phyloP scores from a whole-genome alignment of 2,329 filamentous ascomycete genomes.

The Byssothecium circinans region DNA sequence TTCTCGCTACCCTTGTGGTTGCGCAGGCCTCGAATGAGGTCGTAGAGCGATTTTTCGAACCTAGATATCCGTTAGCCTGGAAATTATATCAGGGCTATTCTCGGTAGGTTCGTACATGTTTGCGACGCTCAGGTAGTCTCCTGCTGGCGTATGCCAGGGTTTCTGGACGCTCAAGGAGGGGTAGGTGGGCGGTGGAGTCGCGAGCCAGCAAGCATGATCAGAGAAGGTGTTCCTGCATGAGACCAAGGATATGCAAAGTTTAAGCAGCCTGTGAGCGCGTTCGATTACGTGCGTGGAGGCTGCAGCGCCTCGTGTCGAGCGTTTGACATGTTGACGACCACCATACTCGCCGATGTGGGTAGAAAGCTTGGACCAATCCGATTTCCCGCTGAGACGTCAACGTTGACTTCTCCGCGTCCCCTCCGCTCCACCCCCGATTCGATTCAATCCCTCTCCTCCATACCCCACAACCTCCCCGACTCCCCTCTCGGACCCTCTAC shows the following conservation, averaged over 20 bases:
- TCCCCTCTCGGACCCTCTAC: neutral
- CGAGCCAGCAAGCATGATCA: constrained; percentile 39
- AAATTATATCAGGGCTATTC: neutral
- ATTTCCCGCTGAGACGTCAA: neutral
- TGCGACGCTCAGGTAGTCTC: constrained; percentile 17
- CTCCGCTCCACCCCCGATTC: no score
- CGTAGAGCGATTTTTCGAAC: constrained; percentile 99
- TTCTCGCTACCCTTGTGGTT: constrained; percentile 95
- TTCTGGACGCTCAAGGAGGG: constrained; percentile 28
- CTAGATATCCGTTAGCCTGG: constrained; percentile 51
- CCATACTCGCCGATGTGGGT: constrained; percentile 21
- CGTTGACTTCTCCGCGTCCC: no score
- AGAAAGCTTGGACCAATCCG: constrained; percentile 6
- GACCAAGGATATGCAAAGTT: neutral
- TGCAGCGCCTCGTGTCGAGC: no score
- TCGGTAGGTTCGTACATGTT: constrained; percentile 24
- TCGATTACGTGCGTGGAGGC: constrained; percentile 3
- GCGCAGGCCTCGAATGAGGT: constrained; percentile 94
- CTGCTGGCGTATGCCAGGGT: constrained; percentile 20
- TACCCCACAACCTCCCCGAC: neutral
- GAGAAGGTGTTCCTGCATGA: constrained; percentile 23
- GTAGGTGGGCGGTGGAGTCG: constrained; percentile 26
- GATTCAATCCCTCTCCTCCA: neutral
- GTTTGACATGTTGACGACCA: no score
- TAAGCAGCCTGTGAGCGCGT: no score